Evolutionary conservation across 139 green algal genomes (phyloP), one percentile per base, ranked within the genome.

Genomic region (Picochlorum sp.): DNA sequence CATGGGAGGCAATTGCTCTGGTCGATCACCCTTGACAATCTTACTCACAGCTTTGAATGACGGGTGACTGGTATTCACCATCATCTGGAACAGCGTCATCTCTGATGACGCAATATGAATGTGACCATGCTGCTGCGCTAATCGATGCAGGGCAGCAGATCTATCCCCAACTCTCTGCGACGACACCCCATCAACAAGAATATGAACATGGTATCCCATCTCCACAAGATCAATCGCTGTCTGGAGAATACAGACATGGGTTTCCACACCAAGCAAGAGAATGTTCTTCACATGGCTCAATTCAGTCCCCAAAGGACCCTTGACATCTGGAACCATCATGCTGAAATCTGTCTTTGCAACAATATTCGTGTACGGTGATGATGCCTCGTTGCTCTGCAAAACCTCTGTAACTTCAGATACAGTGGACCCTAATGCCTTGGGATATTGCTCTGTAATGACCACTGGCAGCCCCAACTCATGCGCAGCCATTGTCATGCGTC

Each of bases 231-330:
- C 82, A 41, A 89, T 57, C 20, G 76, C 59, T 6, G 90, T 97
- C 71, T 96, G 89, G 26, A 93, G 69, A 21, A 97, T 84, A 60
- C 90, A 97, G 64, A 97, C 90, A 68, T 97, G 90, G 11, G 84
- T 71, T 72, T 97, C 89, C 16, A 97, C 88, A 15, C 90, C 90
- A 14, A 83, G 56, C 56, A 96, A 61, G 30, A 96, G 30, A 32
- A 93, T 74, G 68, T 86, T 78, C 49, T 74, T 77, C 14, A 86
- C 65, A 11, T 49, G 52, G 0, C 60, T 49, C 23, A 18, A 7
- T 47, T 69, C 58, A 28, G 58, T 20, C 30, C 66, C 46, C 7
- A 83, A 56, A 13, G 50, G 60, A 4, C 26, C 51, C 15, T 69
- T 47, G 8, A 87, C 65, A 9, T 87, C 77, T 15, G 67, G 59